These are phyloP conservation scores for Daldinia childiae DNA, from an alignment of 495 filamentous ascomycete species.

Conservation along the genomic window DNA sequence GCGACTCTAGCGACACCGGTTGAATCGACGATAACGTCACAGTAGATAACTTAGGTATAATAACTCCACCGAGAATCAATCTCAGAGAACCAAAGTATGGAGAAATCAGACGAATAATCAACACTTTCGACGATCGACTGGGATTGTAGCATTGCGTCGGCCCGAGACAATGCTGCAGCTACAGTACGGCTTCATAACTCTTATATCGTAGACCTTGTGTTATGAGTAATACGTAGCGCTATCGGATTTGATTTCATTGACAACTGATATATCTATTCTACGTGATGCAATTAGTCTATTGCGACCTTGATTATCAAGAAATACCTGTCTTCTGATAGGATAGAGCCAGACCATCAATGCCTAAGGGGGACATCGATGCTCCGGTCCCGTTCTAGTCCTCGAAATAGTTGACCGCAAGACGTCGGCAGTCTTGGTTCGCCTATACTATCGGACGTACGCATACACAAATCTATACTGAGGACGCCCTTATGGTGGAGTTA, in stretches of 20 bases:
- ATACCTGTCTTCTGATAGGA: constrained; percentile 18
- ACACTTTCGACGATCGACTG: neutral
- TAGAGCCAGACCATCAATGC: neutral
- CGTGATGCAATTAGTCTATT: constrained; percentile 1
- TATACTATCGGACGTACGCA: constrained; percentile 13
- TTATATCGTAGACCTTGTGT: neutral
- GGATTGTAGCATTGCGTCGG: constrained; percentile 30
- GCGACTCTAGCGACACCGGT: neutral
- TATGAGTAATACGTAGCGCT: constrained; percentile 14
- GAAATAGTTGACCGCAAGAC: constrained; percentile 20
- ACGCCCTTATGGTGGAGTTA: constrained; percentile 18
- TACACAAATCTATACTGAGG: constrained; percentile 3
- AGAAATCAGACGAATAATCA: neutral
- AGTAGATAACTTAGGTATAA: neutral
- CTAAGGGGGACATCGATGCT: constrained; percentile 23
- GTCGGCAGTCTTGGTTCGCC: constrained; percentile 9
- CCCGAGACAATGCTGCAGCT: neutral
- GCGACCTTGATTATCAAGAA: constrained; percentile 15
- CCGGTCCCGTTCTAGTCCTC: constrained; percentile 33
- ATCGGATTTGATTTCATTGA: constrained; percentile 16
- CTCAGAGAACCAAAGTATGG: neutral
- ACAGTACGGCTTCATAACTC: neutral
- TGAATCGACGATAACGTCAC: constrained; percentile 1
- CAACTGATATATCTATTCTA: constrained; percentile 5
- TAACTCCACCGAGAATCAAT: neutral